phyloP scores from a whole-genome alignment of 345 rosid species.

The Eucalyptus guilfoylei region DNA sequence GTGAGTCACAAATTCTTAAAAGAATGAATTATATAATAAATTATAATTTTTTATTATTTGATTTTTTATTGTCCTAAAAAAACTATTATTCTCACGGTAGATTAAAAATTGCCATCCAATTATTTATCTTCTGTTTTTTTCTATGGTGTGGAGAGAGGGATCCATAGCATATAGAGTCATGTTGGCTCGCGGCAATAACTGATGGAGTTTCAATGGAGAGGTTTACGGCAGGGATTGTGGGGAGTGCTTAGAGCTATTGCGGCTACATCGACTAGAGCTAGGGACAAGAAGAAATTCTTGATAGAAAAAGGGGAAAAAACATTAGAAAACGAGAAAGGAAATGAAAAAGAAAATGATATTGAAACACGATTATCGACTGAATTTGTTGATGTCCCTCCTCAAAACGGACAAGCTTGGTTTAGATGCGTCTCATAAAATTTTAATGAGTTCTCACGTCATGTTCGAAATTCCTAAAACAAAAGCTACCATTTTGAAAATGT shows the following conservation, averaged over 20 bases:
- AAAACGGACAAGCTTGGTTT: not conserved
- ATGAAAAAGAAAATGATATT: not conserved
- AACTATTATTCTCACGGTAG: rapidly evolving
- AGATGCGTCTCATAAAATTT: not conserved
- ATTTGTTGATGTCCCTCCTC: not conserved
- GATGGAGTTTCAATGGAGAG: not conserved
- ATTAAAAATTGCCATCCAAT: rapidly evolving
- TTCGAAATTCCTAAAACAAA: not conserved
- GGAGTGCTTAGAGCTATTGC: not conserved
- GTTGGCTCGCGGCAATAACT: not conserved
- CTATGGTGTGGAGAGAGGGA: too few relatives aligned
- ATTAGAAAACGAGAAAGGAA: not conserved
- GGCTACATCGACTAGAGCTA: not conserved
- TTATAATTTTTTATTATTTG: too few relatives aligned
- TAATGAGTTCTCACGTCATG: not conserved
- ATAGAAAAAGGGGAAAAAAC: not conserved
- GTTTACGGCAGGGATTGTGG: not conserved
- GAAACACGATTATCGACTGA: not conserved
- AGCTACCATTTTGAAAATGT: not conserved
- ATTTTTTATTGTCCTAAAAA: rapidly evolving
- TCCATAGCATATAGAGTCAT: not conserved
- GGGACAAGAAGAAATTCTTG: not conserved
- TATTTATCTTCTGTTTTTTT: too few relatives aligned
- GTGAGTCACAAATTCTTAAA: too few relatives aligned
- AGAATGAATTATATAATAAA: rapidly evolving